A percentile compares a stretch with the other conserved stretches of the same genome.
Evolutionary conservation across 2,329 filamentous ascomycete genomes (phyloP).

Genomic region (Thielaviopsis ethacetica): DNA sequence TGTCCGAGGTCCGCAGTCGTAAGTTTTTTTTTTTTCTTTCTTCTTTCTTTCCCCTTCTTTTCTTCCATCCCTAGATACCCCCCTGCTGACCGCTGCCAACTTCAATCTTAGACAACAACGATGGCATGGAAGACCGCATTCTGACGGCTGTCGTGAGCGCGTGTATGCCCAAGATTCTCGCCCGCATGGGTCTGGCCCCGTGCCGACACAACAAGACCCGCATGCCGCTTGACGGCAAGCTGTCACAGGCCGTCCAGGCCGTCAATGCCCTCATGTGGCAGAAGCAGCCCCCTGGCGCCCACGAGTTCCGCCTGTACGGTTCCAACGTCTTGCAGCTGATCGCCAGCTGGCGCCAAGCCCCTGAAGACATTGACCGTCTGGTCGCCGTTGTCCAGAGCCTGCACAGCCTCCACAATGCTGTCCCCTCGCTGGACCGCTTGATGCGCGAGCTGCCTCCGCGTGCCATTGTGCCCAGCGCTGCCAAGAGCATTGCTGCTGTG

Average conservation of each 20-base stretch:
- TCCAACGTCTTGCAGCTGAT: slow-evolving; percentile 4
- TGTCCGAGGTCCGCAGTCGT: slow-evolving; percentile 8
- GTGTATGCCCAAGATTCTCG: slow-evolving; percentile 10
- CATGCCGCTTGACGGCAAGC: slow-evolving; percentile 10
- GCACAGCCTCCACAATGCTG: not conserved
- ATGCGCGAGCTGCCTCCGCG: slow-evolving; percentile 6
- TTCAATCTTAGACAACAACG: slow-evolving; percentile 1
- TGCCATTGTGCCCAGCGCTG: slow-evolving; percentile 8
- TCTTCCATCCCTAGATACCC: not conserved
- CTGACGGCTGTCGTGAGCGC: slow-evolving; percentile 6
- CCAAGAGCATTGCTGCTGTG: slow-evolving; percentile 9
- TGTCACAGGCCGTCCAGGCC: slow-evolving; percentile 7
- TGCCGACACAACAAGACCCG: slow-evolving; percentile 11
- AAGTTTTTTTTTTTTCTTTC: slow-evolving; percentile 1
- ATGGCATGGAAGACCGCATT: slow-evolving; percentile 9
- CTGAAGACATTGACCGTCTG: slow-evolving; percentile 1
- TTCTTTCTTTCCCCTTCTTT: not conserved
- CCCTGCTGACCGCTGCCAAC: not conserved
- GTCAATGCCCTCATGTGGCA: slow-evolving; percentile 8
- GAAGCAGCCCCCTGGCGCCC: slow-evolving; percentile 2
- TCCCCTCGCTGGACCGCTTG: slow-evolving; percentile 5
- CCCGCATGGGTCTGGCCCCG: slow-evolving; percentile 9
- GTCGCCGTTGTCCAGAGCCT: slow-evolving; percentile 6
- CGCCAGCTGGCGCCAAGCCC: slow-evolving; percentile 3
- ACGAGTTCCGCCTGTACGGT: slow-evolving; percentile 5